Percentiles rank a stretch among this genome's conserved stretches.
These are phyloP conservation scores for Curvularia hawaiiensis DNA, from an alignment of 2,329 filamentous ascomycete genomes.

Conservation along the genomic window DNA sequence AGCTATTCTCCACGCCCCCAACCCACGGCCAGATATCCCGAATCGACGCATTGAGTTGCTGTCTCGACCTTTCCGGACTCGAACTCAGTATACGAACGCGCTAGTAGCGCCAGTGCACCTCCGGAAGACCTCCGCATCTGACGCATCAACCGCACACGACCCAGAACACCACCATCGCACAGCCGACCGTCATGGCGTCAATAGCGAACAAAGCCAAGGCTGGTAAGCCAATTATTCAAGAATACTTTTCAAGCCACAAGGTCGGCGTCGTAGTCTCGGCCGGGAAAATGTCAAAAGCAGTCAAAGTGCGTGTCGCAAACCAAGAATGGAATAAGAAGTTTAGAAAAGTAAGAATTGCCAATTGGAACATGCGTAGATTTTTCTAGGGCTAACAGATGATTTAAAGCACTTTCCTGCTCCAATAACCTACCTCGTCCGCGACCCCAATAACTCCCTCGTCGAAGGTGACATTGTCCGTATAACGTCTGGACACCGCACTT, in stretches of 20 bases:
- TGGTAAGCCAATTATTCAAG: conserved; percentile 31
- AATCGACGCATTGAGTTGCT: conserved; percentile 29
- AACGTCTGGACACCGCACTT: conserved; percentile 67
- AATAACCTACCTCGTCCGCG: conserved; percentile 73
- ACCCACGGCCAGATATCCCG: background rate
- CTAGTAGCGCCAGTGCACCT: conserved; percentile 10
- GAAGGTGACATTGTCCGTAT: conserved; percentile 78
- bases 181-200: conserved; percentile 28
- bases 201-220: conserved; percentile 27
- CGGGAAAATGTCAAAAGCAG: conserved; percentile 77
- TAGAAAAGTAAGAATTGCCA: conserved; percentile 64
- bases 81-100: background rate
- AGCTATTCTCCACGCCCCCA: conserved; percentile 4
- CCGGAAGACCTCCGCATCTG: conserved; percentile 17
- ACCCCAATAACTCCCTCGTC: conserved; percentile 74
- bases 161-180: conserved; percentile 6
- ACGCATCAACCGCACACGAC: conserved; percentile 16
- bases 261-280: conserved; percentile 76
- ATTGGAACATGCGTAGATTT: background rate
- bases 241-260: conserved; percentile 37
- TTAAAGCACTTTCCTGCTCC: conserved; percentile 69
- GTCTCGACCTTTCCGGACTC: conserved; percentile 6
- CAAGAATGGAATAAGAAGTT: conserved; percentile 75
- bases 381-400: conserved; percentile 10
- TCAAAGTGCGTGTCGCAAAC: conserved; percentile 75